Base-by-base conservation (phyloP, 73 alveolate genomes). In the Stentor coeruleus region DNA sequence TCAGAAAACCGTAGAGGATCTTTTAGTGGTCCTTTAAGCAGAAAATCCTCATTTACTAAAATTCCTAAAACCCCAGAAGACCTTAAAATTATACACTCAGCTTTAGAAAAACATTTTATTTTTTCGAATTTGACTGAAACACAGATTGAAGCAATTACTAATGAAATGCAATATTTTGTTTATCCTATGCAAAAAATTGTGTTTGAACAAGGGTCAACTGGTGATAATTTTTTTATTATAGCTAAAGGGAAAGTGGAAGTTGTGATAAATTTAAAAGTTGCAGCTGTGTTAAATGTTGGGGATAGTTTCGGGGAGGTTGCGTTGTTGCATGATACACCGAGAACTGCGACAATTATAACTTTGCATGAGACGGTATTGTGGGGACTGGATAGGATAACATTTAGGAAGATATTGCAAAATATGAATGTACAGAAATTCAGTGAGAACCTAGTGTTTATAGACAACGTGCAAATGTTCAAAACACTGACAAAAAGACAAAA, bases 301-400 rank as follows among this genome's bases (percentile, higher is more conserved):
- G 3, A 15, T n/a, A 35, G 59, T 14, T 75, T 75, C 38, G 83
- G 83, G 39, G 83, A 75, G 2, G 15, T 75, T 20, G 83, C 83
- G 3, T 3, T 75, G 6, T 36, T 75, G 38, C 83, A 39, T 14
- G 58, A 75, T 33, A 15, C 72, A 0, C n/a, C 15, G 6, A 31
- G 83, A 38, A 14, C 59, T 14, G 83, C 83, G 14, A 36, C 83
- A 0, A 3, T 38, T 20, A 38, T 26, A 31, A 33, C 83, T 14
- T 15, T 40, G 6, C 38, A 31, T n/a, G 33, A 28, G 26, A 2
- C 83, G n/a, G 72, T 66, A 6, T 38, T 75, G 20, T 75, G 83
- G 72, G 83, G 74, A 75, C 26, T 75, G 0, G 38, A 33, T 2
- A 31, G 58, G 33, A 14, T 26, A 0, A 33, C 28, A n/a, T 75